Evolutionary conservation across 768 basidiomycete species (phyloP).

Genomic region (Sistotremastrum suecicum): DNA sequence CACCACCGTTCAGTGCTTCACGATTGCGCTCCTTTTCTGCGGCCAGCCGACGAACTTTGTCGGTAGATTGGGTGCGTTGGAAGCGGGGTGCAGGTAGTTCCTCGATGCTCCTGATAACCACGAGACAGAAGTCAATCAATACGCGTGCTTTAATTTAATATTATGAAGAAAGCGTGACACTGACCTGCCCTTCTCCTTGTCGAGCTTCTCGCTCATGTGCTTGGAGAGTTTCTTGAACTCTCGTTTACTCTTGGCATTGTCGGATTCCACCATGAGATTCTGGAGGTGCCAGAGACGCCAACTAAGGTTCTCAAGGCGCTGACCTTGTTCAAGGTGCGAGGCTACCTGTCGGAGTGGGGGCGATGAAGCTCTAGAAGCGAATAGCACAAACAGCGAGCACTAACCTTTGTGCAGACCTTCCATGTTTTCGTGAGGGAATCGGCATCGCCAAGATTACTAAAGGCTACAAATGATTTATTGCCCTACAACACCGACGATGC

Average conservation of each 20-base stretch:
- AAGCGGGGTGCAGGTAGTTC: conserved; percentile 77
- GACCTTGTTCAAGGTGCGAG: conserved; percentile 80
- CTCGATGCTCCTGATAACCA: conserved; percentile 51
- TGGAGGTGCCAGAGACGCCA: conserved; percentile 92
- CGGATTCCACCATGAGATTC: conserved; percentile 80
- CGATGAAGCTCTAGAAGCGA: neutral
- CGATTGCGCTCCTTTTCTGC: conserved; percentile 71
- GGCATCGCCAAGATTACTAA: conserved; percentile 74
- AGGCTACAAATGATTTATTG: conserved; percentile 91
- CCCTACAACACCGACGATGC: conserved; percentile 28
- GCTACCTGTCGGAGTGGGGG: conserved; percentile 78
- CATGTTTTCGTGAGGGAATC: conserved; percentile 83
- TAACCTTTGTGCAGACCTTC: conserved; percentile 42
- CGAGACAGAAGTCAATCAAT: neutral
- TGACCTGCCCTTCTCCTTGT: conserved; percentile 84
- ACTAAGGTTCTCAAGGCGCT: conserved; percentile 81
- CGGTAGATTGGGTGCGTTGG: conserved; percentile 63
- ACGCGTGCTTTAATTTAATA: neutral
- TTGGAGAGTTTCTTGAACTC: conserved; percentile 85
- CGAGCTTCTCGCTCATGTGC: conserved; percentile 81
- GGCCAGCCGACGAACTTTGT: conserved; percentile 68
- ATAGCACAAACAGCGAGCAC: conserved; percentile 3
- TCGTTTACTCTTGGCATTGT: conserved; percentile 78
- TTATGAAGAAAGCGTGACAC: conserved; percentile 16
- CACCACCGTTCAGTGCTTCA: conserved; percentile 34